Percentiles rank a stretch among this genome's conserved stretches.
Evolutionary conservation across 768 basidiomycete species (phyloP).

Genomic region (Coprinopsis strossmayeri): DNA sequence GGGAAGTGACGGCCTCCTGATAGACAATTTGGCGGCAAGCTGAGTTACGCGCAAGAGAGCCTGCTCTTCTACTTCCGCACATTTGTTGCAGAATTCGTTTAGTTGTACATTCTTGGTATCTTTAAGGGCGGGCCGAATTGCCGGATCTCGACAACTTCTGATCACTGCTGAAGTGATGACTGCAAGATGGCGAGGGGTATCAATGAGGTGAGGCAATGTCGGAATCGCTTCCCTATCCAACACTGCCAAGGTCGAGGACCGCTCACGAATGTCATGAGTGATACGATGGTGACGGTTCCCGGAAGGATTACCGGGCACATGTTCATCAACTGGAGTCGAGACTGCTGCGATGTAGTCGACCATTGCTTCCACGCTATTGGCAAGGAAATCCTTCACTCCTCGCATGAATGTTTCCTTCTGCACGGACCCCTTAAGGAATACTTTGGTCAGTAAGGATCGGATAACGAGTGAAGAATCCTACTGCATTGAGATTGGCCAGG

Average conservation of each 20-base stretch:
- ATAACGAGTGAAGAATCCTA: constrained; percentile 25
- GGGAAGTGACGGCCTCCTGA: constrained; percentile 15
- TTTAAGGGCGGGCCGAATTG: constrained; percentile 19
- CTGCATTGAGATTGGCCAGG: constrained; percentile 76
- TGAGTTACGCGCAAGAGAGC: constrained; percentile 63
- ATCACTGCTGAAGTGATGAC: constrained; percentile 71
- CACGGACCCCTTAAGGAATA: constrained; percentile 26
- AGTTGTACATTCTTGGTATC: constrained; percentile 35
- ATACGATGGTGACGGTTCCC: constrained; percentile 48
- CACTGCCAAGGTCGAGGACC: constrained; percentile 46
- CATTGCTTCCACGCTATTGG: constrained; percentile 61
- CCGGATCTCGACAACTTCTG: constrained; percentile 47
- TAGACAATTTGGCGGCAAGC: constrained; percentile 35
- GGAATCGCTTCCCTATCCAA: constrained; percentile 69
- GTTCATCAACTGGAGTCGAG: constrained; percentile 46
- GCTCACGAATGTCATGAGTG: constrained; percentile 50
- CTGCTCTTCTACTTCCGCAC: constrained; percentile 66
- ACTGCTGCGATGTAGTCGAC: constrained; percentile 70
- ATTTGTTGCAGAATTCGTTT: constrained; percentile 51
- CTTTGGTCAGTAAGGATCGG: background rate
- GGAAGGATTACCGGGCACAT: constrained; percentile 19
- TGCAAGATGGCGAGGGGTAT: constrained; percentile 74
- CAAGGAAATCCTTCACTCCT: constrained; percentile 67
- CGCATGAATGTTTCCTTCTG: constrained; percentile 83
- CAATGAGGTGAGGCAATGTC: constrained; percentile 65